Conservation (phyloP, 78 protist species). For the Isochrysis galbana region DNA sequence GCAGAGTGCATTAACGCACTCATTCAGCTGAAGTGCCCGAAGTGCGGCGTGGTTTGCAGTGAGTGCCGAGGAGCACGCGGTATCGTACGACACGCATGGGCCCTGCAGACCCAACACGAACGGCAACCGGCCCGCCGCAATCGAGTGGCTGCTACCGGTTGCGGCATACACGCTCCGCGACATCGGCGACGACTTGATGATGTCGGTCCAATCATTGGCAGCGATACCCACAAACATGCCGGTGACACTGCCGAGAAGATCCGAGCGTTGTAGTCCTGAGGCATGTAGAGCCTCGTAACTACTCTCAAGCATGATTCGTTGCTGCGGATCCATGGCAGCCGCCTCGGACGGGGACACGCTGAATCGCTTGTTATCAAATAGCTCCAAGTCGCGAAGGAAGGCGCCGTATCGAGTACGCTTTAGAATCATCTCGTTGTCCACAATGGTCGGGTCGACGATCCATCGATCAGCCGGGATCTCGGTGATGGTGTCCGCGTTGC, state of each 20-base stretch:
- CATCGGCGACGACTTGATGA: neutral
- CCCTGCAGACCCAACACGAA: slow-evolving; percentile 75
- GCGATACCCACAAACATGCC: slow-evolving; percentile 12
- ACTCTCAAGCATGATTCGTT: neutral
- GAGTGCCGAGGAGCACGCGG: slow-evolving; percentile 85
- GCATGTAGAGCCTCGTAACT: neutral
- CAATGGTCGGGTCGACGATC: neutral
- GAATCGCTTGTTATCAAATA: neutral
- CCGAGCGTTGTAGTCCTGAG: neutral
- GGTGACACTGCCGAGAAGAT: neutral
- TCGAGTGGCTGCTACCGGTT: neutral
- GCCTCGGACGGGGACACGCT: neutral
- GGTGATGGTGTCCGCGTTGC: neutral
- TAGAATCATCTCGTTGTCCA: neutral
- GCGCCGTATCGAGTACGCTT: neutral
- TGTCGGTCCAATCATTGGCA: neutral
- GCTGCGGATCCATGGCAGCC: slow-evolving; percentile 27
- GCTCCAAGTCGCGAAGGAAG: neutral
- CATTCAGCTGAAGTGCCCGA: slow-evolving; percentile 2
- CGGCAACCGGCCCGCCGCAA: slow-evolving; percentile 57
- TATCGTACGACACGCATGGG: slow-evolving; percentile 78
- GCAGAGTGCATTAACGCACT: neutral
- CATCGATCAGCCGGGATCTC: neutral
- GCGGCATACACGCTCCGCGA: neutral
- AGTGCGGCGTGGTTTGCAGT: slow-evolving; percentile 67